These are phyloP conservation scores for Yamadazyma jaroonii DNA, from an alignment of 1,139 yeast genomes.

Conservation along the genomic window DNA sequence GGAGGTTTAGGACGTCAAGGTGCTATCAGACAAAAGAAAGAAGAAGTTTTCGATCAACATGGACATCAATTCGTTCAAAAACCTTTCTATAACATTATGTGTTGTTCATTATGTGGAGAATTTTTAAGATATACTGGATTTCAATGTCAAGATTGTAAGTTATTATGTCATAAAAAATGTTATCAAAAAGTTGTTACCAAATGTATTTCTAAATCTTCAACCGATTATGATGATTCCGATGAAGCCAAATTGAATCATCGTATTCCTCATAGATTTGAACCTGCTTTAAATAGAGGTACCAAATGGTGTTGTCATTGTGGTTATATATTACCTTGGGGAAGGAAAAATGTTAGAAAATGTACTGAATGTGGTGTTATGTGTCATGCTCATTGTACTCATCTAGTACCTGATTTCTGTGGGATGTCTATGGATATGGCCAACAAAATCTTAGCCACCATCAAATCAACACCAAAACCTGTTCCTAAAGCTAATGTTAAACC, in stretches of 20 bases:
- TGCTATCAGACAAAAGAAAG: slow-evolving; percentile 93
- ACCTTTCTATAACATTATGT: slow-evolving; percentile 93
- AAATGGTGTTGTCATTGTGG: slow-evolving; percentile 99
- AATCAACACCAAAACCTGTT: slow-evolving; percentile 60
- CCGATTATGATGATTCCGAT: slow-evolving; percentile 76
- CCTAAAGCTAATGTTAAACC: slow-evolving; percentile 5
- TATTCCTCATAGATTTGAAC: slow-evolving; percentile 94
- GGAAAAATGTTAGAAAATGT: slow-evolving; percentile 92
- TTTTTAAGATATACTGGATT: slow-evolving; percentile 90
- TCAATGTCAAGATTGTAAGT: slow-evolving; percentile 95
- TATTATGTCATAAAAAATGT: slow-evolving; percentile 92
- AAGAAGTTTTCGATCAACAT: slow-evolving; percentile 91
- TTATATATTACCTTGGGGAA: slow-evolving; percentile 90
- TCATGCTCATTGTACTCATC: slow-evolving; percentile 87
- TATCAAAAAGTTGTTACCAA: slow-evolving; percentile 92
- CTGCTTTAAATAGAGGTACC: slow-evolving; percentile 87
- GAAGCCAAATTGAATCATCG: slow-evolving; percentile 93
- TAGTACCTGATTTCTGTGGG: slow-evolving; percentile 97
- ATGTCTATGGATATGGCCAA: slow-evolving; percentile 98
- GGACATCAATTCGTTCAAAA: slow-evolving; percentile 97
- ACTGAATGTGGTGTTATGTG: slow-evolving; percentile 94
- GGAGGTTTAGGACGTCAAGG: slow-evolving; percentile 96
- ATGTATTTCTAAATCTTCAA: slow-evolving; percentile 86
- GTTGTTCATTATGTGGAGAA: slow-evolving; percentile 96
- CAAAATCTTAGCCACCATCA: slow-evolving; percentile 79